Percentiles rank a stretch among this genome's conserved stretches.
Evolutionary conservation across 139 green algal species (phyloP).

Genomic region (Chlamydomonas asymmetrica): DNA sequence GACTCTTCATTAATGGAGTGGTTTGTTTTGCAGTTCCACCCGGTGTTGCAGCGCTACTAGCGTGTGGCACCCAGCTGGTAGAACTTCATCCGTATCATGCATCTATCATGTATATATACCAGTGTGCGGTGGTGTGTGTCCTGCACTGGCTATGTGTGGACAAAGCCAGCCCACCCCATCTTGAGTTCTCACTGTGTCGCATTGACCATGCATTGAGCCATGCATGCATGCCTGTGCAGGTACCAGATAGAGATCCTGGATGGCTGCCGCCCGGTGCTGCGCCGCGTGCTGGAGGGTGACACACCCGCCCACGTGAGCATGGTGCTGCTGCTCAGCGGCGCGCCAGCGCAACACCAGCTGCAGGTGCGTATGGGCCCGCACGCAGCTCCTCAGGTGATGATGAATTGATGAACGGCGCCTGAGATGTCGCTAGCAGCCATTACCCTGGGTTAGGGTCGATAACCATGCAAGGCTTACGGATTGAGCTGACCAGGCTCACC

Average conservation of each 20-base stretch:
- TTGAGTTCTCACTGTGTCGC: background rate
- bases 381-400: too few species aligned
- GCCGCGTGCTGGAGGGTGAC: conserved; percentile 66
- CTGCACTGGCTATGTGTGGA: background rate
- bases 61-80: background rate
- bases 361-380: background rate
- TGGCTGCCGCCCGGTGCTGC: conserved; percentile 55
- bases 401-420: too few species aligned
- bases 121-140: background rate
- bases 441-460: too few species aligned
- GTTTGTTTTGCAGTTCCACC: conserved; percentile 50
- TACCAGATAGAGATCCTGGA: conserved; percentile 30
- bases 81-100: background rate
- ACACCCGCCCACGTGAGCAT: conserved; percentile 34
- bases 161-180: background rate
- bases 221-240: background rate
- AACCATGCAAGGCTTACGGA: too few species aligned
- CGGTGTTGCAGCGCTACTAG: background rate
- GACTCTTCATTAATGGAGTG: conserved; percentile 14
- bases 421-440: too few species aligned
- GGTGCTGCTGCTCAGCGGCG: conserved; percentile 55
- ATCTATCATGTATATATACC: too few species aligned
- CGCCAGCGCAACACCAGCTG: background rate
- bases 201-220: background rate
- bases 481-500: background rate